phyloP scores from a whole-genome alignment of 306 rosid species.

The Betula pendula region DNA sequence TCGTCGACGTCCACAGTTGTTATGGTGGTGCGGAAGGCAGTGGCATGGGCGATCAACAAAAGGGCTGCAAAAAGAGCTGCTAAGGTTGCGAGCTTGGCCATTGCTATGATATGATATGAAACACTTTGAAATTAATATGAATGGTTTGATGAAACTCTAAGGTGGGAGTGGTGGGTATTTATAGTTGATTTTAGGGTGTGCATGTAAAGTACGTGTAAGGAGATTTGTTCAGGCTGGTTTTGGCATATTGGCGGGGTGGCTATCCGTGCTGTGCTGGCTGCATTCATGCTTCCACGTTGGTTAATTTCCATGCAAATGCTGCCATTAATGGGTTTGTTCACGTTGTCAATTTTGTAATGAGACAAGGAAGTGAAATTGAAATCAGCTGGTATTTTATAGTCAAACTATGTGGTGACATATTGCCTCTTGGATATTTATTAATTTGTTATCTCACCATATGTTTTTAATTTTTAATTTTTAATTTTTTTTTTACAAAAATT shows the following conservation, averaged over 20 bases:
- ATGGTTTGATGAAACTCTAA: not conserved
- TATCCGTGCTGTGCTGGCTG: not conserved
- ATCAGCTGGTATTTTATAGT: too few relatives aligned
- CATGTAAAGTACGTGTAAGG: slow-evolving; percentile 20
- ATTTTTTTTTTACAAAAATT: too few relatives aligned
- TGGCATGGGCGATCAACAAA: not conserved
- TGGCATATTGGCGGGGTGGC: not conserved
- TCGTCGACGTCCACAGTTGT: not conserved
- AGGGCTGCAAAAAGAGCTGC: not conserved
- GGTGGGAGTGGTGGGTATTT: not conserved
- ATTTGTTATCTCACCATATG: too few relatives aligned
- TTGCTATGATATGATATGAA: not conserved
- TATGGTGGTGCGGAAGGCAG: not conserved
- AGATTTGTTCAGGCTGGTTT: not conserved
- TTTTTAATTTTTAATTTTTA: too few relatives aligned
- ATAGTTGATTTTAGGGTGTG: not conserved
- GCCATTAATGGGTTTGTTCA: too few relatives aligned
- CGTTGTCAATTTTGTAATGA: too few relatives aligned
- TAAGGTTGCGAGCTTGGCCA: not conserved
- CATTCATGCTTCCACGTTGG: slow-evolving; percentile 9
- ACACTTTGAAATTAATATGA: not conserved
- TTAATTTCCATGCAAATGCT: not conserved
- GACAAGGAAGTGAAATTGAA: too few relatives aligned
- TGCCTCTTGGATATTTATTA: too few relatives aligned
- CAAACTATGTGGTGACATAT: too few relatives aligned